These are phyloP conservation scores for Fusarium metavorans DNA, from an alignment of 2,329 filamentous ascomycete genomes.

Conservation along the genomic window DNA sequence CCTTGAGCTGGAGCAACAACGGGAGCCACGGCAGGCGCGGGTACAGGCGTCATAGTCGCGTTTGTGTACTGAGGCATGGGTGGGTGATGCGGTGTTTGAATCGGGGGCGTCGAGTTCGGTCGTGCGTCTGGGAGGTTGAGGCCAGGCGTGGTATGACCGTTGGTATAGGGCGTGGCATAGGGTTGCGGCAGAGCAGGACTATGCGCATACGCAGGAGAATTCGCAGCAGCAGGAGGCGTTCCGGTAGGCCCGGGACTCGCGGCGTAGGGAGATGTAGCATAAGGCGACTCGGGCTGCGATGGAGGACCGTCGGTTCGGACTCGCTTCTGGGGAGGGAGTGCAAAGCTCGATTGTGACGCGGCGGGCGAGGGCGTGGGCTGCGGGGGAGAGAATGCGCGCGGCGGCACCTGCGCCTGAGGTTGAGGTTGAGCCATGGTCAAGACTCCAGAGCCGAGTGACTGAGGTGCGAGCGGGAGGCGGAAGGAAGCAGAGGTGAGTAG, in stretches of 20 bases:
- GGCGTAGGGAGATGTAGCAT: conserved; percentile 64
- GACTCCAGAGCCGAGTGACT: conserved; percentile 12
- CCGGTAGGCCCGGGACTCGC: conserved; percentile 59
- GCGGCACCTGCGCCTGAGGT: conserved; percentile 56
- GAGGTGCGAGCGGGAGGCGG: conserved; percentile 16
- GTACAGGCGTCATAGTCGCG: conserved; percentile 41
- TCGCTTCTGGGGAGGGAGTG: conserved; percentile 78
- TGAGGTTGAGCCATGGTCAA: conserved; percentile 70
- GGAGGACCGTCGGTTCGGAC: conserved; percentile 68
- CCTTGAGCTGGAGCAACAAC: conserved; percentile 42
- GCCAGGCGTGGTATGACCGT: conserved; percentile 52
- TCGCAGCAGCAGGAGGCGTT: conserved; percentile 54
- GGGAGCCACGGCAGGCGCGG: conserved; percentile 39
- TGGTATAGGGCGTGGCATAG: conserved; percentile 54
- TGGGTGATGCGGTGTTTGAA: conserved; percentile 48
- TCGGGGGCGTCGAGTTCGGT: conserved; percentile 48
- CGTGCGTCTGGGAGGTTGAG: conserved; percentile 52
- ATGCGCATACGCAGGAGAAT: conserved; percentile 53
- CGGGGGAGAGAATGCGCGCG: conserved; percentile 71
- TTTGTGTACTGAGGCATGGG: conserved; percentile 44
- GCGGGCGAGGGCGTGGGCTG: conserved; percentile 72
- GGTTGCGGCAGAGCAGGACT: conserved; percentile 48
- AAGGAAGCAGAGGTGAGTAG: conserved; percentile 23
- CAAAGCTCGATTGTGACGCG: conserved; percentile 64
- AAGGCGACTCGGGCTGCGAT: conserved; percentile 75